Base-by-base conservation (phyloP, 257 asterid genomes). In the Scutellaria minor region DNA sequence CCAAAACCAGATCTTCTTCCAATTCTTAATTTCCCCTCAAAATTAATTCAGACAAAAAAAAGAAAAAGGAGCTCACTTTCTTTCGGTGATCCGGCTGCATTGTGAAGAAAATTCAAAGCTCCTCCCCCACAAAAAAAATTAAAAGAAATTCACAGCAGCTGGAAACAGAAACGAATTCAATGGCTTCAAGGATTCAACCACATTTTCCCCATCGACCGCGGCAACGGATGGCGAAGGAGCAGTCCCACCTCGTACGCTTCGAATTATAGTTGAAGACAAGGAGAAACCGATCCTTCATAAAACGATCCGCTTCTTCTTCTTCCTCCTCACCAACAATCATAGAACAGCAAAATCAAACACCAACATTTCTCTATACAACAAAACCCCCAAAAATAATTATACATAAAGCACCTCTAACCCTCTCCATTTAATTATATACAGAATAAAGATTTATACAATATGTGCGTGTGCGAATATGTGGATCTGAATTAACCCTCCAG, bases 41-140 rank as follows among this genome's bases (percentile, higher is more conserved):
- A 64, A 61, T 31, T 35, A 8, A 50, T 31, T 7, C 9, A 5
- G 47, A 45, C 62, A 48, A 14, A 2, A 22, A 4, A 14, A 55
- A 41, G 2, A 50, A 6, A 42, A 73, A 66, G 67, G 54, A 57
- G 45, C 97, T 89, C 79, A 89, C 96, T 83, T 89, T 91, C 77
- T 87, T 87, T 15, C 87, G 81, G 60, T 86, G 96, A 86, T 87
- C 96, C 7, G 90, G 82, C 90, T 85, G 96, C 96, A 87, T 86
- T 80, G 59, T 61, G 7, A 44, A 22, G 9, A 18, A 63, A 80
- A 64, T 50, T 67, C 74, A 74, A 78, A 75, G 57, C 42, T 70
- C 75, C 65, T 37, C 74, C 60, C 52, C 27, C 27, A 24, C 27
- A 67, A 64, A 60, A 59, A 59, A 77, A 83, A 68, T 64, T 4